Percentiles rank a stretch among this genome's conserved stretches.
Evolutionary conservation across 192 early-diverging fungal genomes (phyloP).

Genomic region (Linnemannia schmuckeri): DNA sequence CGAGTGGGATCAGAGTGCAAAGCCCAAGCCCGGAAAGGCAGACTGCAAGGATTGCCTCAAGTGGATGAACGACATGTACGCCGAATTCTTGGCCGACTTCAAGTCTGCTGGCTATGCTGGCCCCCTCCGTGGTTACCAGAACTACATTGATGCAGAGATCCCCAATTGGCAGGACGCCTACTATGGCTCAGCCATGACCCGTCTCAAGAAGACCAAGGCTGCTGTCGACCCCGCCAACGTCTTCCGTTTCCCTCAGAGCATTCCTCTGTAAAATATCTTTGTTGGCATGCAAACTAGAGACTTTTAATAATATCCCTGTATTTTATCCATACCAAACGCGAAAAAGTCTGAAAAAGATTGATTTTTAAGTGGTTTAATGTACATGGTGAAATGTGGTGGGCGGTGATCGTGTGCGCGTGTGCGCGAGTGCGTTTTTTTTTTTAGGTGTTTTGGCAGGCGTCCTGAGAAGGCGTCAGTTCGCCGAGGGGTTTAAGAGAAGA

Average conservation of each 20-base stretch:
- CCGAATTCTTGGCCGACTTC: slow-evolving; percentile 50
- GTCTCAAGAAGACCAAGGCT: slow-evolving; percentile 45
- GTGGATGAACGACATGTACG: slow-evolving; percentile 50
- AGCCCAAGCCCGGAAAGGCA: slow-evolving; percentile 39
- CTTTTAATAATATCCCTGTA: neutral
- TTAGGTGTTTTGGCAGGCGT: neutral
- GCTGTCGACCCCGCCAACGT: slow-evolving; percentile 45
- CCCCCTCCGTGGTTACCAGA: slow-evolving; percentile 46
- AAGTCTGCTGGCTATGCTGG: slow-evolving; percentile 4
- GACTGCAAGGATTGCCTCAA: slow-evolving; percentile 37
- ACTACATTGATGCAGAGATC: slow-evolving; percentile 59
- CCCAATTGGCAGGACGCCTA: slow-evolving; percentile 53
- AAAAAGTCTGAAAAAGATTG: neutral
- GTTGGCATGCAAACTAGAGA: neutral
- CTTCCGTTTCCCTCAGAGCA: slow-evolving; percentile 58
- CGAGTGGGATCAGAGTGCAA: slow-evolving; percentile 36
- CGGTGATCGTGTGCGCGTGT: neutral
- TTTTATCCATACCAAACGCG: neutral
- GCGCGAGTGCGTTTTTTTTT: neutral
- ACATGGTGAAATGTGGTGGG: slow-evolving; percentile 13
- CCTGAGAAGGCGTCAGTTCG: neutral
- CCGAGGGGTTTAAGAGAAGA: too few species aligned
- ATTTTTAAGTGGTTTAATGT: neutral
- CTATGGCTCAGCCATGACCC: slow-evolving; percentile 45
- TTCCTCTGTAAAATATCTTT: slow-evolving; percentile 41